Evolutionary conservation across 2,329 filamentous ascomycete genomes (phyloP), one percentile per base, ranked within the genome.

Genomic region (Colletotrichum cereale): DNA sequence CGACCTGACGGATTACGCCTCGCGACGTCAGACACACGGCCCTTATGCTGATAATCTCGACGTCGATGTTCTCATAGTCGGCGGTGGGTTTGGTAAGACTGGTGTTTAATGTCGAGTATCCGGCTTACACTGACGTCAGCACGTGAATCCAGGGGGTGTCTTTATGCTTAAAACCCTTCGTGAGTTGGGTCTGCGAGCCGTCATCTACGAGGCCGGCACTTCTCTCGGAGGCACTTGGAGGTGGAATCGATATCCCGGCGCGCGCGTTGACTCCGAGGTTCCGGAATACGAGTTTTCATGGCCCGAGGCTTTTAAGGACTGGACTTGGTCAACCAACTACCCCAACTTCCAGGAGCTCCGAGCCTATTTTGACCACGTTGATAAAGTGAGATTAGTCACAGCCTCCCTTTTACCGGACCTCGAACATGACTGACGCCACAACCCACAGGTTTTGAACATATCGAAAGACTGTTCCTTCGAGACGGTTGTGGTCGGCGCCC

Each of bases 361-460:
- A 16, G 76, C 77, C 5, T 91, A 91, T 77, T 91, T 91, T 75
- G 84, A 89, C 21, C 86, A 89, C 61, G 85, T 89, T 24, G 89
- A 90, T 65, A 86, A 86, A 67, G 67, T 70, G n/a, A 21, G 38
- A n/a, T 21, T 2, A 21, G 6, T 2, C 18, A 8, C 24, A 26
- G 21, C 11, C 18, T 16, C 16, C 26, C 11, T 8, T 44, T 11
- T 24, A 5, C 21, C 10, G 11, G 21, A 10, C 5, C 2, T 3
- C 12, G 14, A 4, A 8, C 14, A 11, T 29, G 3, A 16, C 56
- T 71, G 21, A 62, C 0, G 1, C 10, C 1, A 14, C 12, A 14
- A 8, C 7, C 3, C 26, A 14, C 36, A 71, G 69, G 83, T 86
- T 5, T 75, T 89, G 8, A 79, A 84, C 16, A 79, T 91, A 26